Evolutionary conservation across 148 eudicot species (phyloP).

Genomic region (Mesembryanthemum crystallinum): DNA sequence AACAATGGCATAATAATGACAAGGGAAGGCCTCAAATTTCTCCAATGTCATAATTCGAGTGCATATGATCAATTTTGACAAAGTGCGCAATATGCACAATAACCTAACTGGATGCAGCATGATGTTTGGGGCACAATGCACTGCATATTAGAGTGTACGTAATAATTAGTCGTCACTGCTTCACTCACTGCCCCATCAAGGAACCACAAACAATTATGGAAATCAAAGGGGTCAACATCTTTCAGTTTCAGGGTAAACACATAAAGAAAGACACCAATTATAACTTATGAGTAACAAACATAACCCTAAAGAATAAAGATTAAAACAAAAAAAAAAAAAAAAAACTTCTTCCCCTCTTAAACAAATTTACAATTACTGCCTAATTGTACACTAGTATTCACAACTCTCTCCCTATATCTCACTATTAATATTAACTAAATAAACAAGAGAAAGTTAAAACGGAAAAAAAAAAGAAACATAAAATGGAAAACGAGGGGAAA

Average conservation of each 20-base stretch:
- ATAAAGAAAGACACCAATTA: background rate
- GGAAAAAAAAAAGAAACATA: background rate
- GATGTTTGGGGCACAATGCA: no score
- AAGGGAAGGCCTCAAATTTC: background rate
- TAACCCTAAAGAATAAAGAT: background rate
- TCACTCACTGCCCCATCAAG: background rate
- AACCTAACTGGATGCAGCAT: background rate
- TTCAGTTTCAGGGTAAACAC: background rate
- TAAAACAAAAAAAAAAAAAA: background rate
- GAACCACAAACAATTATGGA: background rate
- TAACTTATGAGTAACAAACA: no score
- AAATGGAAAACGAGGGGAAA: background rate
- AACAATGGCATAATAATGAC: constrained; percentile 4
- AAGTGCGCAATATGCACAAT: no score
- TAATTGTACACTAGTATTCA: constrained; percentile 17
- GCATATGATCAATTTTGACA: background rate
- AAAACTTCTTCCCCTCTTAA: constrained; percentile 7
- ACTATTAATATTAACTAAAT: background rate
- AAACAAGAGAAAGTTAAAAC: background rate
- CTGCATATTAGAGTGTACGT: no score
- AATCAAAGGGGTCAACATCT: background rate
- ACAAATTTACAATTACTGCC: constrained; percentile 15
- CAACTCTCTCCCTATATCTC: constrained; percentile 8
- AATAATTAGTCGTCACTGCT: no score
- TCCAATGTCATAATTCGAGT: background rate